Evolutionary conservation across 228 moss, liverwort and hornwort genomes (phyloP).

Genomic region (Sphagnum fallax): DNA sequence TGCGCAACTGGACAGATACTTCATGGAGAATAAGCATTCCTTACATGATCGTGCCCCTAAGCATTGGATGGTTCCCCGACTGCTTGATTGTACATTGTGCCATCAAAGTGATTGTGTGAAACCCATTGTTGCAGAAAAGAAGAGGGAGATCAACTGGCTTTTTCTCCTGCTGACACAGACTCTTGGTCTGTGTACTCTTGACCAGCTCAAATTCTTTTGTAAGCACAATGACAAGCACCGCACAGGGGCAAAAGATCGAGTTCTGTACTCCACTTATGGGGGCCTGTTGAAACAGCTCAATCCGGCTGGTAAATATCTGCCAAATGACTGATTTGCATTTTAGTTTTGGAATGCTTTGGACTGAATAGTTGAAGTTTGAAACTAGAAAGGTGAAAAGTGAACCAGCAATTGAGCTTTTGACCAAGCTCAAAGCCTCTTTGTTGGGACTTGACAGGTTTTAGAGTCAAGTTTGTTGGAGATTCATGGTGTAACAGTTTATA

Average conservation of each 20-base stretch:
- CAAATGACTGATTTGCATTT: slow-evolving; percentile 40
- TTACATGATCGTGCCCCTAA: slow-evolving; percentile 99
- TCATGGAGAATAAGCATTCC: slow-evolving; percentile 91
- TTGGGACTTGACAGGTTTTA: no score
- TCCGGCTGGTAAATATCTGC: slow-evolving; percentile 83
- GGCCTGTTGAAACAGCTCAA: slow-evolving; percentile 99
- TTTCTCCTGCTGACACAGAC: slow-evolving; percentile 94
- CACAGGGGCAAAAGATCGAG: slow-evolving; percentile 98
- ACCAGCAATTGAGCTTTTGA: slow-evolving; percentile 8
- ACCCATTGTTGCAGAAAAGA: slow-evolving; percentile 87
- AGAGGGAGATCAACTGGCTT: slow-evolving; percentile 97
- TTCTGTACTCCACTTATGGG: slow-evolving; percentile 96
- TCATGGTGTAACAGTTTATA: no score
- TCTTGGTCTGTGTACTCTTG: slow-evolving; percentile 91
- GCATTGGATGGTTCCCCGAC: slow-evolving; percentile 96
- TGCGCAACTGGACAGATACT: slow-evolving; percentile 92
- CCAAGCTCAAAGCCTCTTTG: not conserved
- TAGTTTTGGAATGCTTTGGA: not conserved
- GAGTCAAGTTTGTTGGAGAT: no score
- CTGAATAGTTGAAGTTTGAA: no score
- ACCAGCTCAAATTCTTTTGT: slow-evolving; percentile 99
- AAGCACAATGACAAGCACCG: slow-evolving; percentile 97
- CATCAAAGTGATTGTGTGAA: slow-evolving; percentile 96
- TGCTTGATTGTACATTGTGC: slow-evolving; percentile 91
- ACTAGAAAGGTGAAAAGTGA: not conserved